Conservation (phyloP, 2,329 filamentous ascomycete genomes). For the Trichoderma asperellum region DNA sequence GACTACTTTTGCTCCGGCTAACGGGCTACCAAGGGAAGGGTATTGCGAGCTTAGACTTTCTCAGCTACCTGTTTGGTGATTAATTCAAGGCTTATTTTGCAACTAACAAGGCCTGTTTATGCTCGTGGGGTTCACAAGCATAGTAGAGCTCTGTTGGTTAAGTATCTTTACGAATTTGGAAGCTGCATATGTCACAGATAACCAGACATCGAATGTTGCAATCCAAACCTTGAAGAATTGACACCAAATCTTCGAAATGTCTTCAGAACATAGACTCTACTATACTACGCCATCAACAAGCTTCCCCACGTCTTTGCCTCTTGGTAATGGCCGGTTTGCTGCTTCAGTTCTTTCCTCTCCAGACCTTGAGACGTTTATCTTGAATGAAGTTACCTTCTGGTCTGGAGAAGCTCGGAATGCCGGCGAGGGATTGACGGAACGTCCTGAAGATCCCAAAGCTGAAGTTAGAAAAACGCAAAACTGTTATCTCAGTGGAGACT, state of each 20-base stretch:
- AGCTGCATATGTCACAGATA: background rate
- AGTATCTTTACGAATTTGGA: background rate
- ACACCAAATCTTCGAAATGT: background rate
- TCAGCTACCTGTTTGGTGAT: background rate
- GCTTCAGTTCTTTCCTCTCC: conserved; percentile 25
- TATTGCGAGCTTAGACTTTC: background rate
- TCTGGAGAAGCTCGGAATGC: conserved; percentile 11
- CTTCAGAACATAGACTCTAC: conserved; percentile 23
- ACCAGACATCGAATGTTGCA: background rate
- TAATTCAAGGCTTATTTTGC: background rate
- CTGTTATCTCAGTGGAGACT: conserved; percentile 22
- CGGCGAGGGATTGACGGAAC: conserved; percentile 10
- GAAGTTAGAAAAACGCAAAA: conserved; percentile 27
- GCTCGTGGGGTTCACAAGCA: background rate
- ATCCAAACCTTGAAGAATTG: background rate
- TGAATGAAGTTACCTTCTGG: conserved; percentile 29
- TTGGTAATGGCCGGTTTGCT: conserved; percentile 25
- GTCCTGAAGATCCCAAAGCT: conserved; percentile 13
- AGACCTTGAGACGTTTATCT: conserved; percentile 11
- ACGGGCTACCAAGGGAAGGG: background rate
- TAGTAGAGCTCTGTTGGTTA: background rate
- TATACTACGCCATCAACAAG: conserved; percentile 19
- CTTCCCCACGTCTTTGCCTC: conserved; percentile 25
- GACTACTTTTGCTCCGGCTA: conserved; percentile 13
- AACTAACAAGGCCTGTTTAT: background rate